A percentile compares a stretch with the other conserved stretches of the same genome.
These are phyloP conservation scores for Ophiostoma himal-ulmi DNA, from an alignment of 2,329 filamentous ascomycete species.

Conservation along the genomic window DNA sequence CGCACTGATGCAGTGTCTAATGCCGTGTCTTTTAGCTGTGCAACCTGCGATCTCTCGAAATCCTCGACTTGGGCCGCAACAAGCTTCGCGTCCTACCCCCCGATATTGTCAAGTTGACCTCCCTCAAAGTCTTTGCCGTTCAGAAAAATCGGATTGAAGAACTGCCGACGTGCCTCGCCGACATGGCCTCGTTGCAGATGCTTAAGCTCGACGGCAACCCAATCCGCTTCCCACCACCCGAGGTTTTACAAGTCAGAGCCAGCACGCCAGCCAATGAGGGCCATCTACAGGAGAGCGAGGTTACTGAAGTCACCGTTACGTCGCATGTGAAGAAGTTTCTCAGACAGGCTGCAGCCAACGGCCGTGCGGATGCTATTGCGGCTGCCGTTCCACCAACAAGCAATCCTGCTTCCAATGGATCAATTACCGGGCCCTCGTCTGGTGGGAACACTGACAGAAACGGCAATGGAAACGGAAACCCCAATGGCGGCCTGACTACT, in stretches of 20 bases:
- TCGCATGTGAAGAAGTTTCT: constrained; percentile 57
- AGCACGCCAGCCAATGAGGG: constrained; percentile 52
- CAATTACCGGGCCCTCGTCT: constrained; percentile 13
- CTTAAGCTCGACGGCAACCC: constrained; percentile 88
- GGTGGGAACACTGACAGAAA: not conserved
- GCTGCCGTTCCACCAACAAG: not conserved
- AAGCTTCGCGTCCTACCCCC: constrained; percentile 71
- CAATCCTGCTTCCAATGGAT: constrained; percentile 7
- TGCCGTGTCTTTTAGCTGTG: constrained; percentile 57
- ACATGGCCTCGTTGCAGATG: constrained; percentile 84
- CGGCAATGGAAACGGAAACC: not conserved
- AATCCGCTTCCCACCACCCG: constrained; percentile 69
- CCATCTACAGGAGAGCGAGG: constrained; percentile 56
- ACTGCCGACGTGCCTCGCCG: constrained; percentile 74
- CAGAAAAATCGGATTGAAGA: constrained; percentile 82
- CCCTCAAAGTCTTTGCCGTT: constrained; percentile 81
- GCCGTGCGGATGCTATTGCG: not conserved
- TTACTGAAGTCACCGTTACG: constrained; percentile 55
- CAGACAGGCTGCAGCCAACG: constrained; percentile 38
- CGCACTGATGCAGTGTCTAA: constrained; percentile 11
- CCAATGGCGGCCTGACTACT: constrained; percentile 13
- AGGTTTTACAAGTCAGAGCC: constrained; percentile 56
- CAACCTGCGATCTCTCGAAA: constrained; percentile 79
- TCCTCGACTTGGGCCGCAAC: constrained; percentile 87
- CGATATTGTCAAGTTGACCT: constrained; percentile 73